These are phyloP conservation scores for Fulvia fulva DNA, from an alignment of 2,329 filamentous ascomycete species.

Conservation along the genomic window DNA sequence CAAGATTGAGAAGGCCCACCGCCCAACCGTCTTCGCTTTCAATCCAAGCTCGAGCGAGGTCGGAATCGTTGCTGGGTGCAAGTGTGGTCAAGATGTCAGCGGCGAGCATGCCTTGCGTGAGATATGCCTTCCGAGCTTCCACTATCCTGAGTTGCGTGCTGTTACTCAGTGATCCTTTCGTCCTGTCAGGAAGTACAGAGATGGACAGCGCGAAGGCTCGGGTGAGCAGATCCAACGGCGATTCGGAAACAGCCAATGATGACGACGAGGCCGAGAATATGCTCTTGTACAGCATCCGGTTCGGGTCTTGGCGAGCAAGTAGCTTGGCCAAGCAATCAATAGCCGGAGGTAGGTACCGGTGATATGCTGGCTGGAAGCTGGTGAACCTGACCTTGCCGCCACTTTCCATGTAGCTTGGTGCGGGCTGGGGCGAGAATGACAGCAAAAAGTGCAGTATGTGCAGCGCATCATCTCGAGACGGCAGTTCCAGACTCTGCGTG, in stretches of 20 bases:
- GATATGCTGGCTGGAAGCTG: slow-evolving; percentile 72
- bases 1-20: slow-evolving; percentile 70
- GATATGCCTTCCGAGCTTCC: slow-evolving; percentile 77
- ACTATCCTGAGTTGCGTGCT: slow-evolving; percentile 57
- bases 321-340: slow-evolving; percentile 89
- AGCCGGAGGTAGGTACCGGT: slow-evolving; percentile 84
- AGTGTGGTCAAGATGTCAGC: slow-evolving; percentile 83
- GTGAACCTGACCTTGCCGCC: slow-evolving; percentile 64
- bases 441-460: slow-evolving; percentile 85
- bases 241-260: slow-evolving; percentile 29
- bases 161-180: slow-evolving; percentile 49
- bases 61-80: slow-evolving; percentile 42
- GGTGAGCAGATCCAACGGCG: slow-evolving; percentile 76
- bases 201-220: slow-evolving; percentile 83
- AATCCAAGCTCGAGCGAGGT: slow-evolving; percentile 75
- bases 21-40: slow-evolving; percentile 80
- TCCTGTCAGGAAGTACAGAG: slow-evolving; percentile 73
- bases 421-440: slow-evolving; percentile 78
- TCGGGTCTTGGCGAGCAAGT: slow-evolving; percentile 88
- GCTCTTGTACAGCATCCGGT: slow-evolving; percentile 75
- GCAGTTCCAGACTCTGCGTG: slow-evolving; percentile 73
- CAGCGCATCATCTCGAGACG: slow-evolving; percentile 79
- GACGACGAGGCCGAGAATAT: slow-evolving; percentile 68
- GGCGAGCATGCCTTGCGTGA: slow-evolving; percentile 88
- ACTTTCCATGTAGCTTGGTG: slow-evolving; percentile 51